Evolutionary conservation across 2,329 filamentous ascomycete genomes (phyloP), one percentile per base, ranked within the genome.

Genomic region (Diplodia sapinea): DNA sequence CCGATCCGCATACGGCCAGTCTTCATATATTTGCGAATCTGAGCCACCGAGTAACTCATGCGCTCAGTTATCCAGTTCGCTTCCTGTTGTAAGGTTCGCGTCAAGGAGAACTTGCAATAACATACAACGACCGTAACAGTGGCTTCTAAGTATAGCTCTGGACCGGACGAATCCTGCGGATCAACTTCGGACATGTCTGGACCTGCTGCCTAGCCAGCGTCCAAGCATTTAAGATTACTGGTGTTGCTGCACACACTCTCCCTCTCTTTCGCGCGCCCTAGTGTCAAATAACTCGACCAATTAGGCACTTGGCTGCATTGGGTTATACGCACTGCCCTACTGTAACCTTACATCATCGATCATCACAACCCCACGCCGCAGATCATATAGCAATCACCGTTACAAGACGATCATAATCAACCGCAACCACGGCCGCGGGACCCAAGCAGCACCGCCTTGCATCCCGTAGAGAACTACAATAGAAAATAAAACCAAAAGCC

Each of bases 371-470:
- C 29, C 52, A 11, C 26, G 17, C 52, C 52, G 17, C 26, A n/a
- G n/a, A 55, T 33, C 26, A 33, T 49, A 49, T 23, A 62, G 36
- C 55, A n/a, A 36, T 15, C 56, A 43, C 13, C 40, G 40, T 50
- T 62, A 43, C 20, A 31, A 2, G 38, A 13, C 11, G 7, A 31
- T 38, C 54, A 31, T 12, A 8, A 23, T 26, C 20, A 55, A 36
- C 11, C 29, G 6, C 33, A 31, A 40, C n/a, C 31, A 20, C 31
- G 6, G 23, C 33, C 20, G 11, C 54, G 11, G 17, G 17, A 38
- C 15, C 5, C 13, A 47, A 38, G n/a, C 23, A n/a, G 26, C 26
- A n/a, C n/a, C 13, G 3, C 8, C 11, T 20, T 20, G 15, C 20
- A 40, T 36, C 15, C 23, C 13, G n/a, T 23, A 33, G 31, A 33